Evolutionary conservation across 805 yeast species (phyloP).

Genomic region (Tetrapisispora iriomotensis): DNA sequence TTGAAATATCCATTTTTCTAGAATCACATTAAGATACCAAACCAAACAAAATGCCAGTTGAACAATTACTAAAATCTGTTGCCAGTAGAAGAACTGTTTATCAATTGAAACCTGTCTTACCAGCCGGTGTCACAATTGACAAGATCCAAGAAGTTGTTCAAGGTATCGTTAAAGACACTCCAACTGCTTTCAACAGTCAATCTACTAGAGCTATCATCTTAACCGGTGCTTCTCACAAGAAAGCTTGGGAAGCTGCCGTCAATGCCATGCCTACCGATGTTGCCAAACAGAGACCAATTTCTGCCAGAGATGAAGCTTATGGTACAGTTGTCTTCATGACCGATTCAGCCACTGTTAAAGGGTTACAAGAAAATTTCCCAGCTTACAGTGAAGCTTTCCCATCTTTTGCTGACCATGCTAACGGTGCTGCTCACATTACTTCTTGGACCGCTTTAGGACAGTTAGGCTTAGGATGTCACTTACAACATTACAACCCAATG

Average conservation of each 20-base stretch:
- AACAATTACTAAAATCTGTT: conserved; percentile 26
- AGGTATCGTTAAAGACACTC: conserved; percentile 38
- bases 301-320: conserved; percentile 37
- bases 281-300: conserved; percentile 34
- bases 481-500: conserved; percentile 43
- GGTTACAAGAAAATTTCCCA: conserved; percentile 36
- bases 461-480: conserved; percentile 40
- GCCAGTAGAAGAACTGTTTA: conserved; percentile 40
- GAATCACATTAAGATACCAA: no score
- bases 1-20: no score
- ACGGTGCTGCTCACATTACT: conserved; percentile 42
- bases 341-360: conserved; percentile 32
- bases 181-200: conserved; percentile 45
- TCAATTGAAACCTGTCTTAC: conserved; percentile 36
- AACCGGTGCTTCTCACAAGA: conserved; percentile 37
- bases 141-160: conserved; percentile 36
- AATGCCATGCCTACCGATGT: conserved; percentile 25
- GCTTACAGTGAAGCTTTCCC: conserved; percentile 38
- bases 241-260: conserved; percentile 37
- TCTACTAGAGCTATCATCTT: conserved; percentile 39
- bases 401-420: conserved; percentile 38
- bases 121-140: conserved; percentile 32
- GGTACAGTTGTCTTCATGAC: conserved; percentile 44
- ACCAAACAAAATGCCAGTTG: conserved; percentile 1
- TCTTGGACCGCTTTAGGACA: conserved; percentile 40